Evolutionary conservation across 164 flowering plant species (phyloP).

Genomic region (Macadamia integrifolia): DNA sequence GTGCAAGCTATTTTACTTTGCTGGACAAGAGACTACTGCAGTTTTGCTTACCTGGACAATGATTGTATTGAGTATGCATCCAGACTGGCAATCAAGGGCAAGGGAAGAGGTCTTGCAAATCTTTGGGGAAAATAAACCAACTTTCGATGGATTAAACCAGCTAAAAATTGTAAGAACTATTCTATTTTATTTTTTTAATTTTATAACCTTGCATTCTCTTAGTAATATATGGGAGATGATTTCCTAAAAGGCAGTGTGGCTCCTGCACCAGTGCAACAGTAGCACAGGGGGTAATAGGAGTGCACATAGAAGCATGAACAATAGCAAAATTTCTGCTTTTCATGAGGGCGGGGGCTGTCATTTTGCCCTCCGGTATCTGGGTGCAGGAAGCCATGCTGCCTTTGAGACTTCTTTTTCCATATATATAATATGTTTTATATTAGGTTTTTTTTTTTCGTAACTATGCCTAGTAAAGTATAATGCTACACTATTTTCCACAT

Average conservation of each 20-base stretch:
- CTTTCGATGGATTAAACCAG: constrained; percentile 6
- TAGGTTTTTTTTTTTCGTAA: too few species aligned
- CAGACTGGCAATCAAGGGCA: constrained; percentile 11
- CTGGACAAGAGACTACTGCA: constrained; percentile 13
- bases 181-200: not conserved
- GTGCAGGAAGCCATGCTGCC: too few species aligned
- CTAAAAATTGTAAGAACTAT: constrained; percentile 11
- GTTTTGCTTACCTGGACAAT: constrained; percentile 15
- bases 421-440: too few species aligned
- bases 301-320: too few species aligned
- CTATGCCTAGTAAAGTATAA: too few species aligned
- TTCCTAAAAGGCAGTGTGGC: not conserved
- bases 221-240: not conserved
- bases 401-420: too few species aligned
- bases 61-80: constrained; percentile 10
- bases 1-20: constrained; percentile 25
- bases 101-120: constrained; percentile 15
- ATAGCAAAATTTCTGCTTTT: too few species aligned
- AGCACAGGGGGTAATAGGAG: not conserved
- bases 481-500: too few species aligned
- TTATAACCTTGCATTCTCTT: not conserved
- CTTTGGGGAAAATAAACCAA: constrained; percentile 10
- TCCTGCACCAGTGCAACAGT: not conserved
- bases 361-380: too few species aligned
- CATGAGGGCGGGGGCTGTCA: too few species aligned